Conservation (phyloP, 2,329 filamentous ascomycete genomes). For the Monosporascus sp. region DNA sequence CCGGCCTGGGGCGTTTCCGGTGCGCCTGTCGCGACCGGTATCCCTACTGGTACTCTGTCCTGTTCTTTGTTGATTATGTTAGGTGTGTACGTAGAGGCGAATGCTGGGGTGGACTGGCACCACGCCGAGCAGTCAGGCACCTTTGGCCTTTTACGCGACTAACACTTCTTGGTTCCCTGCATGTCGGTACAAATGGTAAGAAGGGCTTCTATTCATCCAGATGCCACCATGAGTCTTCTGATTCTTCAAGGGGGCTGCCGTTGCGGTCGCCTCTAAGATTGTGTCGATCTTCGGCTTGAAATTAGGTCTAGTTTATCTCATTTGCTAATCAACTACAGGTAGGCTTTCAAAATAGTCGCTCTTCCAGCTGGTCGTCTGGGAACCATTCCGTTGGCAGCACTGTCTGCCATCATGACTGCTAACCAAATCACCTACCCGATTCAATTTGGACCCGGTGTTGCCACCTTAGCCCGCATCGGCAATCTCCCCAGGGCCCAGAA, state of each 20-base stretch:
- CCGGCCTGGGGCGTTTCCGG: conserved; percentile 70
- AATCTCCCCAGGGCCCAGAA: conserved; percentile 71
- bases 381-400: conserved; percentile 72
- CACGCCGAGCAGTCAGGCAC: conserved; percentile 59
- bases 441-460: conserved; percentile 81
- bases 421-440: conserved; percentile 83
- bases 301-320: neutral
- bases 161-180: conserved; percentile 69
- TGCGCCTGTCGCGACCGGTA: conserved; percentile 74
- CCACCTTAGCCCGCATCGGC: conserved; percentile 70
- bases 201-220: too few species aligned
- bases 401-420: conserved; percentile 85
- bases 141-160: conserved; percentile 67
- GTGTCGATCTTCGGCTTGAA: too few species aligned
- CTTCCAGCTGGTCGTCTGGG: conserved; percentile 76
- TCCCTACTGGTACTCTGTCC: conserved; percentile 85
- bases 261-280: too few species aligned
- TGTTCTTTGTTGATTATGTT: conserved; percentile 69
- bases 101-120: conserved; percentile 73
- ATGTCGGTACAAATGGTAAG: conserved; percentile 76
- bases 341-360: conserved; percentile 89
- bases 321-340: conserved; percentile 29
- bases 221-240: too few species aligned
- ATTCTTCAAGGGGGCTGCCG: too few species aligned
- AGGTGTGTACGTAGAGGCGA: conserved; percentile 64